Evolutionary conservation across 129 eudicot genomes (phyloP).

Genomic region (Smallanthus sonchifolius): DNA sequence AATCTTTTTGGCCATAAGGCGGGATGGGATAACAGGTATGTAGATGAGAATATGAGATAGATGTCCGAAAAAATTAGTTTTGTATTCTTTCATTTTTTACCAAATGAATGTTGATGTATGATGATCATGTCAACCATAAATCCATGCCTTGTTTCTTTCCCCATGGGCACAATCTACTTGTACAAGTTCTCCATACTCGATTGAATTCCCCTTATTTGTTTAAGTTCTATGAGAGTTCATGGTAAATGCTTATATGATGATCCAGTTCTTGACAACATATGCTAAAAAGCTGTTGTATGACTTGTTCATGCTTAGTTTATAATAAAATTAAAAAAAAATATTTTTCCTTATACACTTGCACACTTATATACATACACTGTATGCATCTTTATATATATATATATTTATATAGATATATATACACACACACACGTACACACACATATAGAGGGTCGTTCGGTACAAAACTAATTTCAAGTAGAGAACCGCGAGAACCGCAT

Average conservation of each 20-base stretch:
- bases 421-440: not conserved
- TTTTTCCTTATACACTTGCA: not conserved
- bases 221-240: not conserved
- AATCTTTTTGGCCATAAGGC: constrained; percentile 2
- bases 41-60: constrained; percentile 33
- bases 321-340: not conserved
- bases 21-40: constrained; percentile 32
- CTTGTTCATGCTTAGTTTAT: constrained; percentile 1
- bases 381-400: not conserved
- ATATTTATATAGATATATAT: not conserved
- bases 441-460: not conserved
- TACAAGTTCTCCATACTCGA: constrained; percentile 14
- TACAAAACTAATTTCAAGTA: not conserved
- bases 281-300: not conserved
- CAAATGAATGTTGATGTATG: constrained; percentile 22
- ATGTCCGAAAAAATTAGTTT: constrained; percentile 4
- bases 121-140: constrained; percentile 27
- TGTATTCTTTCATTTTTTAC: constrained; percentile 36
- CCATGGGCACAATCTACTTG: constrained; percentile 5
- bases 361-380: not conserved
- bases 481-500: not conserved
- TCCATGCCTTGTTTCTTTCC: constrained; percentile 16
- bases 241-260: not conserved
- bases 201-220: constrained; percentile 8
- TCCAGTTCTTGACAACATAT: not conserved